A percentile compares a stretch with the other conserved stretches of the same genome.
Conservation (phyloP, 2,329 filamentous ascomycete genomes). For the Colletotrichum camelliae region DNA sequence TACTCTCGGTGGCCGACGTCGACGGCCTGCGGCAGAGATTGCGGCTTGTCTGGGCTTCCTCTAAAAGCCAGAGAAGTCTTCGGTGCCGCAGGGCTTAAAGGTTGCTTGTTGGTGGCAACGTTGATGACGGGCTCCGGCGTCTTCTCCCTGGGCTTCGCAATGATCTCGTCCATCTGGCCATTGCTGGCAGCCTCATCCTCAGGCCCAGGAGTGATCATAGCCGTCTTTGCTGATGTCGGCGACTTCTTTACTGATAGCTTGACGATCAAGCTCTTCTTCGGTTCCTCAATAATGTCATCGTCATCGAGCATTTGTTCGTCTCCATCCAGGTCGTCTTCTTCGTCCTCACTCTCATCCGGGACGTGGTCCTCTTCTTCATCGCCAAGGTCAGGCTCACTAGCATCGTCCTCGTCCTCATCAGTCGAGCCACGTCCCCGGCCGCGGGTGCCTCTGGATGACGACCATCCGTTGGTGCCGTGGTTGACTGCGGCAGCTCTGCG, state of each 20-base stretch:
- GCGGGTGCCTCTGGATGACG: conserved; percentile 25
- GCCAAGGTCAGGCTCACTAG: conserved; percentile 76
- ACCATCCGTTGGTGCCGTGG: conserved; percentile 56
- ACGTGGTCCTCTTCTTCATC: conserved; percentile 78
- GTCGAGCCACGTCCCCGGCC: conserved; percentile 52
- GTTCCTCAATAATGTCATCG: conserved; percentile 53
- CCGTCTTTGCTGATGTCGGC: conserved; percentile 27
- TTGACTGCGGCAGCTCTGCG: conserved; percentile 55
- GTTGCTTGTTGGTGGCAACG: conserved; percentile 21
- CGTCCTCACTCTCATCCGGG: conserved; percentile 63
- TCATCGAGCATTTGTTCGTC: conserved; percentile 62
- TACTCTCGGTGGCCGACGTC: conserved; percentile 35
- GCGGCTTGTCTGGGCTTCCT: conserved; percentile 65
- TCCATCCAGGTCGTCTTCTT: conserved; percentile 64
- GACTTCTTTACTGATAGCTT: conserved; percentile 66
- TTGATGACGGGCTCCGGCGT: conserved; percentile 21
- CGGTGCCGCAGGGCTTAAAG: conserved; percentile 35
- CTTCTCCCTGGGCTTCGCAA: not conserved
- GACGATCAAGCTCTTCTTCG: conserved; percentile 70
- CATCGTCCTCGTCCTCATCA: conserved; percentile 63
- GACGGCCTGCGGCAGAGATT: conserved; percentile 35
- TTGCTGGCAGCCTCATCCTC: not conserved
- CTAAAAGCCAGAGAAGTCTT: conserved; percentile 61
- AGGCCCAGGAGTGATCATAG: not conserved
- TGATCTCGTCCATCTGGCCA: not conserved